Percentiles rank a stretch among this genome's conserved stretches.
phyloP scores from a whole-genome alignment of 2,329 filamentous ascomycete genomes.

The Pseudopithomyces maydicus region DNA sequence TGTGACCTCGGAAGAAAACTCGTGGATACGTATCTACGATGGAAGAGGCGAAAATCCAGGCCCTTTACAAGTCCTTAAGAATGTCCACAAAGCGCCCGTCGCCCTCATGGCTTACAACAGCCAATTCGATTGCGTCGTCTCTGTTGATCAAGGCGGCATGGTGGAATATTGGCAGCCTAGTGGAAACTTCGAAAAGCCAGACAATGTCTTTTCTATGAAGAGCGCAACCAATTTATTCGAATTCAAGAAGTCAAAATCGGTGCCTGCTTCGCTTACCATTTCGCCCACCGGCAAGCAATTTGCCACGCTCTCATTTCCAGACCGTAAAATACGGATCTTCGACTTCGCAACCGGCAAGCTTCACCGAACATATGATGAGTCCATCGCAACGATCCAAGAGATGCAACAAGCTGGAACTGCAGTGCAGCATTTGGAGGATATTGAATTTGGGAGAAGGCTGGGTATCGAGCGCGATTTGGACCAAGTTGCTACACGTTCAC shows the following conservation, averaged over 20 bases:
- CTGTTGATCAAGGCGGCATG: conserved; percentile 89
- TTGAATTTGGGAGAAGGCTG: conserved; percentile 89
- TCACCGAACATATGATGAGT: conserved; percentile 93
- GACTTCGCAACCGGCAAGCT: conserved; percentile 90
- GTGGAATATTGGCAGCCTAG: conserved; percentile 92
- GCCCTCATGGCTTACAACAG: conserved; percentile 89
- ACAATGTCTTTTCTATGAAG: conserved; percentile 90
- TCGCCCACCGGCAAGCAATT: conserved; percentile 88
- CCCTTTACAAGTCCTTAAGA: conserved; percentile 77
- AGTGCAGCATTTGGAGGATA: conserved; percentile 78
- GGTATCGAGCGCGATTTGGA: conserved; percentile 88
- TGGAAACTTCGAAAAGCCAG: conserved; percentile 84
- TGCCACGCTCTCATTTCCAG: conserved; percentile 87
- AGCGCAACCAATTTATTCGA: conserved; percentile 93
- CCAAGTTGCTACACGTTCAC: conserved; percentile 66
- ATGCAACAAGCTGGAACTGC: conserved; percentile 96
- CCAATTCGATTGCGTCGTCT: conserved; percentile 86
- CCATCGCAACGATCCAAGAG: conserved; percentile 82
- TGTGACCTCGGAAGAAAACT: conserved; percentile 75
- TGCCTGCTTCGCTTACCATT: conserved; percentile 79
- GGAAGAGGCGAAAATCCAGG: conserved; percentile 80
- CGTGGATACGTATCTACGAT: conserved; percentile 82
- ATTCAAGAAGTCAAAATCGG: conserved; percentile 90
- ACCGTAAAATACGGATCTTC: conserved; percentile 90
- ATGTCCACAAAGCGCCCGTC: conserved; percentile 81